These are phyloP conservation scores for Leccinum variicolor DNA, from an alignment of 768 basidiomycete genomes.

Conservation along the genomic window DNA sequence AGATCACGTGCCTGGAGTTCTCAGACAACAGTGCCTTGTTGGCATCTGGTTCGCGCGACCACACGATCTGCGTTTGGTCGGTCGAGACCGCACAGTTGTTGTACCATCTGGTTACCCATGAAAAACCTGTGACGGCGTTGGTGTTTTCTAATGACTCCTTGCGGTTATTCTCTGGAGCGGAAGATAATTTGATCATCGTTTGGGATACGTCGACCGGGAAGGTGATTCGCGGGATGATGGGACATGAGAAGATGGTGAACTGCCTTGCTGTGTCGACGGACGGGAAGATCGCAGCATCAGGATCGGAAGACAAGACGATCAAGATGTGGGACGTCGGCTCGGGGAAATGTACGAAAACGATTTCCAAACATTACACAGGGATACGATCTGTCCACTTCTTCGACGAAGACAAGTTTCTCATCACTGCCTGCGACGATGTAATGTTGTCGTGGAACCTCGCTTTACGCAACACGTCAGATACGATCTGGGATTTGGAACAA, in stretches of 20 bases:
- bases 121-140: constrained; percentile 15
- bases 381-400: constrained; percentile 15
- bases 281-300: constrained; percentile 17
- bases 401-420: constrained; percentile 7
- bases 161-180: constrained; percentile 21
- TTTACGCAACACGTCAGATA: constrained; percentile 1
- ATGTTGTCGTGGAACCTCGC: constrained; percentile 9
- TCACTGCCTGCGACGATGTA: constrained; percentile 4
- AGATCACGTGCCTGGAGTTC: constrained; percentile 19
- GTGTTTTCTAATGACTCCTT: constrained; percentile 20
- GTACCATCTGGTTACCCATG: constrained; percentile 12
- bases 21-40: constrained; percentile 11
- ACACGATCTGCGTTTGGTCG: constrained; percentile 23
- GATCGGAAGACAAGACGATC: constrained; percentile 23
- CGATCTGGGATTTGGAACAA: neutral
- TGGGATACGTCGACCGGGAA: constrained; percentile 22
- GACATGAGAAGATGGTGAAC: constrained; percentile 16
- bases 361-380: constrained; percentile 9
- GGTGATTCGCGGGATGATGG: constrained; percentile 14
- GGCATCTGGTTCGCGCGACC: constrained; percentile 19
- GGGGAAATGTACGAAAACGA: constrained; percentile 13
- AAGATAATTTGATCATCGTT: constrained; percentile 20
- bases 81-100: constrained; percentile 9
- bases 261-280: constrained; percentile 20
- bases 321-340: constrained; percentile 21